Evolutionary conservation across 176 grass and related monocot genomes (phyloP), one percentile per base, ranked within the genome.

Genomic region (Oropetium thomaeum): DNA sequence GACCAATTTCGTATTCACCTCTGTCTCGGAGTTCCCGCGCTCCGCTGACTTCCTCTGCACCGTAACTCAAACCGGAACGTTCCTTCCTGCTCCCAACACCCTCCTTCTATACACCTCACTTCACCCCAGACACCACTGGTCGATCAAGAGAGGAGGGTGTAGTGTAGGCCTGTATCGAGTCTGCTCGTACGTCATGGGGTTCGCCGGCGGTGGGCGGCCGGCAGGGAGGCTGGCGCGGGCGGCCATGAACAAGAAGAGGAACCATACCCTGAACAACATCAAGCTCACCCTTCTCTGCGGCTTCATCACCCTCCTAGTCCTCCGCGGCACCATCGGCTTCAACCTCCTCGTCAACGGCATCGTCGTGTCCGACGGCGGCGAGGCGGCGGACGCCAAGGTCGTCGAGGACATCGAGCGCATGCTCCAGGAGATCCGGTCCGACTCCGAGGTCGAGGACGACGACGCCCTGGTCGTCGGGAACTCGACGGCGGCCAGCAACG

Each of bases 281-380:
- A 92, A 92, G 85, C 70, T 92, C 40, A 92, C 89, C 38, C 53
- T 92, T 26, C 86, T 92, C 5, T 92, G 89, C 85, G 89, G 85
- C 74, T 78, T 92, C 73, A 73, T 92, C 81, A 92, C 89, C 16
- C 67, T 92, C 7, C 85, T 92, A 32, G 89, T 92, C 17, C 81
- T 92, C 73, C 89, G 89, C 64, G 89, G 89, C 78, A 88, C 85
- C 16, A 69, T 87, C 32, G 85, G 89, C 57, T 55, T 88, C 78
- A 81, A 84, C 45, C 76, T 77, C 40, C 47, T 88, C 28, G 16
- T 65, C 39, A 70, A 51, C 80, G 9, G 39, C 70, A 60, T 69
- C 71, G 44, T 37, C 55, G 71, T 30, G 64, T 53, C 14, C 10
- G 9, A 8, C 32, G 75, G 57, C 37, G 68, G 57, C 37, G 68